Evolutionary conservation across 2,329 filamentous ascomycete species (phyloP), one percentile per base, ranked within the genome.

Genomic region (Colletotrichum eremochloae): DNA sequence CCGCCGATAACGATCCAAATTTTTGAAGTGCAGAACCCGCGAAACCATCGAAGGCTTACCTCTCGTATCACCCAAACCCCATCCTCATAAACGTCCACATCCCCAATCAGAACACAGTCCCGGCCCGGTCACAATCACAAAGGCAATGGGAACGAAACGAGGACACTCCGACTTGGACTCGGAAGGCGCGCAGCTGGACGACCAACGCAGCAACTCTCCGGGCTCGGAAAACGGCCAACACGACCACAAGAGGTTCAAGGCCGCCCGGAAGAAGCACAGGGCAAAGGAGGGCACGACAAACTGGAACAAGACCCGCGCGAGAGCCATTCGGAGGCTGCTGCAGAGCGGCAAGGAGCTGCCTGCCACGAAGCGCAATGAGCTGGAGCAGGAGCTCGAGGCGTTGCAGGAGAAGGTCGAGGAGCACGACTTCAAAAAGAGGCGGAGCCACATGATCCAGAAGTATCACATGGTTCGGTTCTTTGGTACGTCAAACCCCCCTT

Each of bases 401-500:
- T 91, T 91, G 77, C 87, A 90, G 80, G 85, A 89, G 74, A 91
- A 93, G 77, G 84, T 95, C 71, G 85, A 82, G 5, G 86, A 88
- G 74, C 86, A 88, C 60, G 84, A 88, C 71, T 86, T 87, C 71
- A 89, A 90, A 76, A 91, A 90, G 82, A 87, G 86, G 78, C 87
- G 90, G 75, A 87, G 87, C 76, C 86, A 90, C 71, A 94, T 95
- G 89, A 94, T 95, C 74, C 86, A 86, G 63, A 93, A 91, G 80
- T 96, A 95, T 77, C 93, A 96, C 80, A 95, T 94, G 89, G 90
- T 96, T 63, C 86, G 94, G 38, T 96, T 96, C 80, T 96, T 96
- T 81, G 94, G 93, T 93, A 85, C 63, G 87, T 77, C 24, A 6
- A 11, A 69, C 18, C 8, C 48, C 55, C 2, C 3, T 3, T n/a